Base-by-base conservation (phyloP, 176 grass and related monocot species). In the Phyllostachys edulis region DNA sequence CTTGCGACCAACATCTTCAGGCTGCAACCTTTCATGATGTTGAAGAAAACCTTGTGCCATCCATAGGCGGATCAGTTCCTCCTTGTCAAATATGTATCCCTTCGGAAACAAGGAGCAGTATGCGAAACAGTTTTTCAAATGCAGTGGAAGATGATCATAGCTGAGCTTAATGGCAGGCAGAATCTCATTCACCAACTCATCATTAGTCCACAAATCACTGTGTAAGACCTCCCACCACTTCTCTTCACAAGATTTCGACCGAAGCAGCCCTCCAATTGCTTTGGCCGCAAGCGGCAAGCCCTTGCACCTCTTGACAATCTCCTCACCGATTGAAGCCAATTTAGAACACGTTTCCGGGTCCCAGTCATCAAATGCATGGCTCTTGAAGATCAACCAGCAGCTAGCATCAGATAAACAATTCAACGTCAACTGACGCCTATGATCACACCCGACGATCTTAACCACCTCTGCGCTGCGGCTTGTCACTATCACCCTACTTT, bases 11-110 rank as follows among this genome's bases (percentile, higher is more conserved):
- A 79, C 63, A 70, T 71, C 73, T 79, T 80, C 62, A 86, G 47
- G 81, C 67, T 63, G 36, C 34, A 73, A 73, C 12, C 18, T 75
- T 75, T 63, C 69, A 84, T 79, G 37, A 32, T 29, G 36, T 37
- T 73, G 37, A 71, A 89, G 26, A 66, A 84, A 89, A 40, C 55
- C 87, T 73, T 84, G 87, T 34, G 73, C 81, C 81, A 89, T 89
- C 81, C 87, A 89, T 32, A 89, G 29, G 21, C 64, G 67, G 37
- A 89, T 82, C 69, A 88, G 46, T 54, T 89, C 57, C 34, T 78
- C 36, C 52, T 51, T 84, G 5, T 73, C 75, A 66, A 89, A 89
- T 46, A 73, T 52, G 46, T 73, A 57, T 59, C n/a, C 71, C 74
- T 34, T 73, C 74, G n/a, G 87, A 80, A 89, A 89, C 5, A 84